Evolutionary conservation across 768 basidiomycete species (phyloP).

Genomic region (Rubroboletus pulcherrimus): DNA sequence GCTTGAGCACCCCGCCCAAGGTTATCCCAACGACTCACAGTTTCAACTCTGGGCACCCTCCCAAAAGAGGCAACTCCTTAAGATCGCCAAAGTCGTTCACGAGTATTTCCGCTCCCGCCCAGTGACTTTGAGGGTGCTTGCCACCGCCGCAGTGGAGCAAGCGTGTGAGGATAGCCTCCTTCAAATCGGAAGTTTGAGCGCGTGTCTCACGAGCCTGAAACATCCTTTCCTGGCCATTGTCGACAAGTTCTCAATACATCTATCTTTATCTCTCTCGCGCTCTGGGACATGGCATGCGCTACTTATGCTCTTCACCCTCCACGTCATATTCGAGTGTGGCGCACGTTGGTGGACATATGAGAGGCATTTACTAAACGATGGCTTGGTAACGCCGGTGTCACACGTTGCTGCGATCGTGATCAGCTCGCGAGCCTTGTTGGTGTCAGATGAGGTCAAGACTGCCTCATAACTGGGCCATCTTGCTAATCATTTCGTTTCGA

Average conservation of each 20-base stretch:
- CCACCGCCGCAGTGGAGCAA: constrained; percentile 8
- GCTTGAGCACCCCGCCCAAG: not conserved
- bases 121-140: constrained; percentile 4
- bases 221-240: not conserved
- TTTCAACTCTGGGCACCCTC: not conserved
- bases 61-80: constrained; percentile 17
- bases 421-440: not conserved
- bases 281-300: not conserved
- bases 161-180: constrained; percentile 12
- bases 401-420: not conserved
- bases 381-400: not conserved
- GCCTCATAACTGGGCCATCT: not conserved
- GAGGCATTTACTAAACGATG: not conserved
- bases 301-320: constrained; percentile 7
- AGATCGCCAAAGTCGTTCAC: constrained; percentile 11
- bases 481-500: constrained; percentile 3
- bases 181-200: not conserved
- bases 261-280: not conserved
- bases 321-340: constrained; percentile 6
- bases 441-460: not conserved
- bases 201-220: not conserved
- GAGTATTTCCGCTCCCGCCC: constrained; percentile 14
- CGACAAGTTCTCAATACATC: not conserved
- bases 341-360: not conserved
- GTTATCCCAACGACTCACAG: not conserved